Conservation (phyloP, 495 filamentous ascomycete species). For the Neurospora hispaniola region DNA sequence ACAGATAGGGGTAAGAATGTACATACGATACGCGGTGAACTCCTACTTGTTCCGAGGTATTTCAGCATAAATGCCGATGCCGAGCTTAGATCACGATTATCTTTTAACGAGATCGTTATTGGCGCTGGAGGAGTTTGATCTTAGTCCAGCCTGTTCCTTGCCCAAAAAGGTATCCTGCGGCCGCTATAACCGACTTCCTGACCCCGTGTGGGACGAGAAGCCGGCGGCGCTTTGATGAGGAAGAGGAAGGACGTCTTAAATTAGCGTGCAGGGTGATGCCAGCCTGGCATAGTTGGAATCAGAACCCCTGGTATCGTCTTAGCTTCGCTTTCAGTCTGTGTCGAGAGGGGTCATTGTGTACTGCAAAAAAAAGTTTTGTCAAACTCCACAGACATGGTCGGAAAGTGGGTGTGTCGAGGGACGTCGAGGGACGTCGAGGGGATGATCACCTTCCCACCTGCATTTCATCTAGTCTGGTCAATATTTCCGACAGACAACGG, state of each 20-base stretch:
- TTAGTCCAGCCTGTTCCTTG: not conserved
- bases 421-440: not conserved
- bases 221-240: not conserved
- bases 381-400: not conserved
- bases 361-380: not conserved
- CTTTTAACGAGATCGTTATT: not conserved
- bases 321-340: not conserved
- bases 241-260: not conserved
- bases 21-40: not conserved
- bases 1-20: not conserved
- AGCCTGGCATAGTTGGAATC: not conserved
- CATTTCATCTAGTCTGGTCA: not conserved
- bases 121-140: not conserved
- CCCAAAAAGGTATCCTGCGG: not conserved
- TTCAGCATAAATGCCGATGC: not conserved
- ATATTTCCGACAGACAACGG: not conserved
- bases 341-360: not conserved
- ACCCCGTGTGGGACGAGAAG: not conserved
- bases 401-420: not conserved
- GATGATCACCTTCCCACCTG: not conserved
- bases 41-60: not conserved
- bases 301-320: not conserved
- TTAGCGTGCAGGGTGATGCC: not conserved
- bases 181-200: not conserved
- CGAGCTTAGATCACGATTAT: not conserved